These are phyloP conservation scores for Sporisorium sorghi DNA, from an alignment of 1,284 basidiomycete genomes.

Conservation along the genomic window DNA sequence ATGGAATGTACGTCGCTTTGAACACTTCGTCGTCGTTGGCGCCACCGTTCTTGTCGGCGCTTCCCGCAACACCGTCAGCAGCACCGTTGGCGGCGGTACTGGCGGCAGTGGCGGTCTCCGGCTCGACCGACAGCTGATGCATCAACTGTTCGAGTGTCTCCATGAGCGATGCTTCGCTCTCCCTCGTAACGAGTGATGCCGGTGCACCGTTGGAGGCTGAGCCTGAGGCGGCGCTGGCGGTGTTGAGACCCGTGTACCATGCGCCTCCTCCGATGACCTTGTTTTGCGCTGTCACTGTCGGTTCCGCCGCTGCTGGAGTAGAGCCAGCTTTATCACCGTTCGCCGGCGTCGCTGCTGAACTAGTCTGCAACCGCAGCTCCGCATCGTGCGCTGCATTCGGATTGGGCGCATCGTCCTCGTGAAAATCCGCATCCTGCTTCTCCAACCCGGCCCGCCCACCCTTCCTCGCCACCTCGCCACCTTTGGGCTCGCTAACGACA, in stretches of 20 bases:
- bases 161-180: constrained; percentile 57
- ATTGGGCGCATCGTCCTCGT: constrained; percentile 25
- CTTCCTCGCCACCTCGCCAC: constrained; percentile 18
- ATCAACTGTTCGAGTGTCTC: constrained; percentile 45
- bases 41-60: neutral
- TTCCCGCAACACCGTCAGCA: neutral
- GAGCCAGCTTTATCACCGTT: neutral
- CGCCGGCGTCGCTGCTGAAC: neutral
- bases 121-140: constrained; percentile 24
- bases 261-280: constrained; percentile 41
- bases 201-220: neutral
- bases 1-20: constrained; percentile 63
- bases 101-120: neutral
- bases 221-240: neutral
- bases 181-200: constrained; percentile 16
- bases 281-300: neutral
- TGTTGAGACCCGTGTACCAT: constrained; percentile 34
- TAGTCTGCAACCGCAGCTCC: constrained; percentile 4
- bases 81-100: neutral
- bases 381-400: constrained; percentile 29
- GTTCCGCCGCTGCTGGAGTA: neutral
- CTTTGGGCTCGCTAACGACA: constrained; percentile 40
- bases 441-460: constrained; percentile 58
- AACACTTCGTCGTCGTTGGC: constrained; percentile 62
- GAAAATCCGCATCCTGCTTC: constrained; percentile 47